Evolutionary conservation across 495 filamentous ascomycete genomes (phyloP), one percentile per base, ranked within the genome.

Genomic region (Podospora pseudocomata): DNA sequence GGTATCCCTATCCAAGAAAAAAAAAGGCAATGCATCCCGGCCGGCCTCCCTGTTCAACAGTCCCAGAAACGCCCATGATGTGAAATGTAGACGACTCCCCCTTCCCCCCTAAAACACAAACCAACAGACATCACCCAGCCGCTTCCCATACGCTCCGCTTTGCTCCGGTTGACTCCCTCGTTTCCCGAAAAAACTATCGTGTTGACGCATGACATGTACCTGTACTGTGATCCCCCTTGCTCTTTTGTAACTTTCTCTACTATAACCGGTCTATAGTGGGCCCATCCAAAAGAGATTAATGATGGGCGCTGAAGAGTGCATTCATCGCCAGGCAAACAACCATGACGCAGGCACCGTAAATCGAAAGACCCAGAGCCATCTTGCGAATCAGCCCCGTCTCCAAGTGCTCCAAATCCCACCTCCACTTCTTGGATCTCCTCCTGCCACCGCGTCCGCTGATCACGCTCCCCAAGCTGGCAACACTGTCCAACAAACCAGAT

Each of bases 261-360:
- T 56, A 13, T 56, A 56, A 18, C 5, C 54, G 16, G 19, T 20
- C 19, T 56, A 56, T 20, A 56, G 54, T 20, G 54, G 15, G 28
- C 53, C 18, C 23, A 53, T 44, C 65, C 20, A 4, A 20, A 58
- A 20, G 54, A 57, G 18, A 19, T 63, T 63, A 63, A 63, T 63
- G 61, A 11, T 63, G 27, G 30, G 61, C 61, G 16, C 30, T 20
- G 34, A 77, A 73, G 28, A 79, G 73, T 0, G 64, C 89, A 75
- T 97, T 97, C 74, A 93, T 93, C 49, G 85, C 79, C 72, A 99
- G 79, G 75, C 94, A 98, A 56, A 93, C 87, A 9, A 91, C 80
- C 95, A 99, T 99, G 53, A 99, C 92, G 62, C 91, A 75, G 5
- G 90, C 65, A 9, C 95, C 95, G 79, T 98, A 99, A 19, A 92